Conservation (phyloP, 2,329 filamentous ascomycete genomes). For the Diaporthe helianthi region DNA sequence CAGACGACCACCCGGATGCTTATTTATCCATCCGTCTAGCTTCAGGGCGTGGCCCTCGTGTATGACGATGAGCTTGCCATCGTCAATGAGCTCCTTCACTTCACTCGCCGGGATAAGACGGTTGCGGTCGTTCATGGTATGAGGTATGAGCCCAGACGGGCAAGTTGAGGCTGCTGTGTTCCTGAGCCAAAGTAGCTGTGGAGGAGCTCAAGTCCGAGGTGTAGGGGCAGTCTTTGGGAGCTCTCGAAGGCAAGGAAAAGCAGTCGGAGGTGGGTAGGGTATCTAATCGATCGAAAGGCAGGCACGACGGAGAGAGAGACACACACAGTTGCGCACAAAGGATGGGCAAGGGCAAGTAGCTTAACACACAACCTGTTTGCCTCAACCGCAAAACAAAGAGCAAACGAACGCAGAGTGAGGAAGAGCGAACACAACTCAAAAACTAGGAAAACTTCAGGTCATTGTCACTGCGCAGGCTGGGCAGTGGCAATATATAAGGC, state of each 20-base stretch:
- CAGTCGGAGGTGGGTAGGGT: background rate
- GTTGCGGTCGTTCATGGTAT: conserved; percentile 48
- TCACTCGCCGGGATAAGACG: conserved; percentile 51
- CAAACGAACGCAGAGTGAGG: background rate
- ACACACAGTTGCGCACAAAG: background rate
- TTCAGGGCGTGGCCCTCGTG: conserved; percentile 61
- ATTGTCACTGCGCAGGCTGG: background rate
- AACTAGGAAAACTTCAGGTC: background rate
- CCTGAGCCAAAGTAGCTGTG: background rate
- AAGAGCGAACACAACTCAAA: conserved; percentile 5
- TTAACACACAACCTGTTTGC: background rate
- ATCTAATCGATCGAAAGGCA: background rate
- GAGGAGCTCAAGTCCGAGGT: conserved; percentile 5
- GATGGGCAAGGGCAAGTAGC: conserved; percentile 4
- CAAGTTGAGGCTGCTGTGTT: background rate
- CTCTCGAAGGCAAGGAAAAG: background rate
- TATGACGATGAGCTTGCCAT: conserved; percentile 63
- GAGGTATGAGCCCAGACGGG: background rate
- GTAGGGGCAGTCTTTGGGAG: background rate
- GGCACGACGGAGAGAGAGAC: background rate
- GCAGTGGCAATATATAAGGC: conserved; percentile 21
- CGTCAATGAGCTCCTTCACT: conserved; percentile 59
- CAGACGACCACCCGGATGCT: conserved; percentile 65
- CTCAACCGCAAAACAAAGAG: conserved; percentile 4
- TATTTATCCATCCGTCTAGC: conserved; percentile 64